These are phyloP conservation scores for Leccinum disarticulatum DNA, from an alignment of 768 basidiomycete genomes.

Conservation along the genomic window DNA sequence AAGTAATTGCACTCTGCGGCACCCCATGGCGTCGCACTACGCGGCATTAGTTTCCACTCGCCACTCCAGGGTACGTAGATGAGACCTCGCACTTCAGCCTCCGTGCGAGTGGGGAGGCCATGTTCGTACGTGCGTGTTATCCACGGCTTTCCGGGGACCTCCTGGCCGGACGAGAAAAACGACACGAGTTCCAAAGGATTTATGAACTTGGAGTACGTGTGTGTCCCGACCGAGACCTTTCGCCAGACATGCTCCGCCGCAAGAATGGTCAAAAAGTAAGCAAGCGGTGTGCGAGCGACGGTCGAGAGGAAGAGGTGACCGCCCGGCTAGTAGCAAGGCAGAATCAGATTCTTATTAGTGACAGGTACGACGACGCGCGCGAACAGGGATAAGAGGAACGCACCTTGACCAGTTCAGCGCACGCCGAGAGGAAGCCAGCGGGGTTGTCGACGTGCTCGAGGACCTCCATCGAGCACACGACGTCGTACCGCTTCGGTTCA, in stretches of 20 bases:
- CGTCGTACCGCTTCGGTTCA: constrained; percentile 71
- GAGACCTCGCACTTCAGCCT: constrained; percentile 80
- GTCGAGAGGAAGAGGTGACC: constrained; percentile 96
- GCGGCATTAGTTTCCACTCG: constrained; percentile 67
- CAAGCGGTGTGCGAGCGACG: constrained; percentile 79
- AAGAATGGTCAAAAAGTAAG: constrained; percentile 69
- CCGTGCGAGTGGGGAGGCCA: constrained; percentile 53
- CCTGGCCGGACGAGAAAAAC: constrained; percentile 56
- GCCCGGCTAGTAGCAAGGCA: constrained; percentile 69
- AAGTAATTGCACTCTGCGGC: constrained; percentile 73
- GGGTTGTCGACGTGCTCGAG: constrained; percentile 97
- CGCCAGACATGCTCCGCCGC: constrained; percentile 81
- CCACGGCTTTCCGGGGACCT: constrained; percentile 46
- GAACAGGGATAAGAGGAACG: constrained; percentile 15
- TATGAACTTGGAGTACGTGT: constrained; percentile 88
- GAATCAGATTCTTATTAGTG: constrained; percentile 7
- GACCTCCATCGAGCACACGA: constrained; percentile 98
- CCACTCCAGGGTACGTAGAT: constrained; percentile 72
- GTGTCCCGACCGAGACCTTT: constrained; percentile 83
- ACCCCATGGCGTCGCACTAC: constrained; percentile 45
- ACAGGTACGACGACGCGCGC: neutral
- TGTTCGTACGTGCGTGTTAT: constrained; percentile 50
- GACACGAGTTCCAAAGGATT: constrained; percentile 81
- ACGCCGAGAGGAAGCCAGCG: constrained; percentile 73
- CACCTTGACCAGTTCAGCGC: constrained; percentile 87